Evolutionary conservation across 2,329 filamentous ascomycete genomes (phyloP).

Genomic region (Cladosporium velox): DNA sequence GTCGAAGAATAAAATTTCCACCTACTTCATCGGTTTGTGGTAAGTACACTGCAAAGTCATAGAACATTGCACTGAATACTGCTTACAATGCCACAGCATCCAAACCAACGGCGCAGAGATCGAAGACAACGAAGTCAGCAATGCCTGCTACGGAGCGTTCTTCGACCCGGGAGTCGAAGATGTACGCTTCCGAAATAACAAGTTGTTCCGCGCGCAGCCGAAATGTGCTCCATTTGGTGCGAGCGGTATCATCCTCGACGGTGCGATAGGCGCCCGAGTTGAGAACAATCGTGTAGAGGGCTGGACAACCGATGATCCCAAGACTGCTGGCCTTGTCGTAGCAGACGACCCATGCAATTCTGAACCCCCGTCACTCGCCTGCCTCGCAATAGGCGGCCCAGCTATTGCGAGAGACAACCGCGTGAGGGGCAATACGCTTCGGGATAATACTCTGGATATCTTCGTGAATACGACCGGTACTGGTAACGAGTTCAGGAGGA

Average conservation of each 20-base stretch:
- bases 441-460: slow-evolving; percentile 35
- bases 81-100: slow-evolving; percentile 27
- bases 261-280: slow-evolving; percentile 34
- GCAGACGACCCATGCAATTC: slow-evolving; percentile 29
- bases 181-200: slow-evolving; percentile 37
- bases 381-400: background rate
- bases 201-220: slow-evolving; percentile 27
- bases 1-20: slow-evolving; percentile 36
- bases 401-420: slow-evolving; percentile 33
- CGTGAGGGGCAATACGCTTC: slow-evolving; percentile 35
- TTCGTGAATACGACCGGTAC: slow-evolving; percentile 3
- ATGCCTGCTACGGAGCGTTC: slow-evolving; percentile 38
- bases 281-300: slow-evolving; percentile 35
- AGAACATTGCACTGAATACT: background rate
- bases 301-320: slow-evolving; percentile 25
- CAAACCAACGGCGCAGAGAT: slow-evolving; percentile 39
- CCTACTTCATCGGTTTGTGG: slow-evolving; percentile 38
- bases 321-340: slow-evolving; percentile 30
- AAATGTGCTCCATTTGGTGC: slow-evolving; percentile 9
- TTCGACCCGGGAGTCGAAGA: slow-evolving; percentile 39
- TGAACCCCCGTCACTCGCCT: background rate
- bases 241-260: slow-evolving; percentile 35
- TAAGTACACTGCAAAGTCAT: background rate
- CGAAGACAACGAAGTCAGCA: slow-evolving; percentile 38
- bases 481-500: slow-evolving; percentile 14